Percentiles rank a stretch among this genome's conserved stretches.
phyloP scores from a whole-genome alignment of 75 land plant genomes.

The Ceratopteris richardii region DNA sequence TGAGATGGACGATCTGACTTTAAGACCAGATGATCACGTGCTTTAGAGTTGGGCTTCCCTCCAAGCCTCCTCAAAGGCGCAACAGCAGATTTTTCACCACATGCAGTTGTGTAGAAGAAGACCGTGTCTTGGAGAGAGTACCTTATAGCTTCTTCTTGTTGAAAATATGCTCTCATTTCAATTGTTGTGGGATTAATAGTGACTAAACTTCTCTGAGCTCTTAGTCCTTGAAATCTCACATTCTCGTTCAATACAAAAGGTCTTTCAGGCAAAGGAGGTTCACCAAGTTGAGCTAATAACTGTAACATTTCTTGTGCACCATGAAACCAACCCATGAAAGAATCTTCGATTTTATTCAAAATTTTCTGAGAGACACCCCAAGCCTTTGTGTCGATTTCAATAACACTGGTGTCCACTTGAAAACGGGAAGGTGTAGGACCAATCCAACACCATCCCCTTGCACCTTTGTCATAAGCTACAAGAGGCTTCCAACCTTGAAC shows the following conservation, averaged over 20 bases:
- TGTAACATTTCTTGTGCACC: conserved; percentile 30
- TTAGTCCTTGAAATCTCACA: conserved; percentile 26
- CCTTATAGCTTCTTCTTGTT: conserved; percentile 22
- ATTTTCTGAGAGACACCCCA: conserved; percentile 32
- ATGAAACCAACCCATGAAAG: conserved; percentile 28
- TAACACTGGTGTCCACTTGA: conserved; percentile 6
- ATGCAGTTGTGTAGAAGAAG: conserved; percentile 14
- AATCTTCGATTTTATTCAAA: conserved; percentile 21
- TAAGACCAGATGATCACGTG: conserved; percentile 15
- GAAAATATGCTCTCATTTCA: conserved; percentile 29
- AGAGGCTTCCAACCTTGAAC: conserved; percentile 34
- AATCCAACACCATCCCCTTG: conserved; percentile 27
- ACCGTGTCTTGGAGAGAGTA: conserved; percentile 27
- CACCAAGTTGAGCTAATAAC: conserved; percentile 26
- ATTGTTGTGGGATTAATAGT: conserved; percentile 33
- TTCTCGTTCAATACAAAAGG: conserved; percentile 24
- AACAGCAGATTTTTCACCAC: conserved; percentile 11
- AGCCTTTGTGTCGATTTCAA: conserved; percentile 11
- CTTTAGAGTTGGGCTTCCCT: conserved; percentile 17
- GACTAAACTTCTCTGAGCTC: conserved; percentile 30
- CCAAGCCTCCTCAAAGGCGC: conserved; percentile 15
- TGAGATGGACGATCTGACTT: conserved; percentile 18
- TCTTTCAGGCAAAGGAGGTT: conserved; percentile 22
- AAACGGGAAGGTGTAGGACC: conserved; percentile 13
- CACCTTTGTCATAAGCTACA: conserved; percentile 20